Evolutionary conservation across 139 green algal genomes (phyloP), one percentile per base, ranked within the genome.

Genomic region (Chlamydomonas asymmetrica): DNA sequence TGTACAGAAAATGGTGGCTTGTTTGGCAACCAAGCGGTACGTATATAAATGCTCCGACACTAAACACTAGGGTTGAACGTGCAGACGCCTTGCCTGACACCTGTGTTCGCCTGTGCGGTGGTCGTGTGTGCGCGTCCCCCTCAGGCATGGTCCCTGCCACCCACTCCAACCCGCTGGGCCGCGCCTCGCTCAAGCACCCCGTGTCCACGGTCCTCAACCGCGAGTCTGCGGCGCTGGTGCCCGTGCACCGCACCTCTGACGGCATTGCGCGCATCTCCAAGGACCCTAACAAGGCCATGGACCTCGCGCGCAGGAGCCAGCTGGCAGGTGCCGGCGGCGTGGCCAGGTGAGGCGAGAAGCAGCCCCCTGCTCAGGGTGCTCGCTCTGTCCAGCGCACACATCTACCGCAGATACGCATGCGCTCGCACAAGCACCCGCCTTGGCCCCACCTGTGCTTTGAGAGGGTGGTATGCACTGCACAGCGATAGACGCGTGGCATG

Each of bases 111-210:
- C 49, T 29, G 45, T 29, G 31, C 40, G 37, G 35, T 9, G 54
- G 40, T 13, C 60, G 65, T 34, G 62, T 54, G 49, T 23, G 22
- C n/a, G n/a, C 40, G 1, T 73, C 69, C 60, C 25, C 31, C 18
- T 29, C 49, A 10, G 83, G 83, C 40, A 65, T 75, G 48, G 76
- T 60, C 1, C 63, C 60, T 10, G 76, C 60, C 64, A 84, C 54
- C 70, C 63, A 82, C 69, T 22, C 5, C 68, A 90, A 90, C 76
- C 85, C 85, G 3, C 73, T 90, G 37, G 85, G 85, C 74, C 85
- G 85, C 64, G 75, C 73, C 0, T 88, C 81, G 0, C 70, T 90
- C 39, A 54, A 63, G 35, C 84, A 82, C 68, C 78, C 78, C 29
- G 78, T 80, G 16, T 32, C 72, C 10, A 56, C 69, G 29, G 80